Evolutionary conservation across 2,329 filamentous ascomycete genomes (phyloP).

Genomic region (Ceratocystis lukuohia): DNA sequence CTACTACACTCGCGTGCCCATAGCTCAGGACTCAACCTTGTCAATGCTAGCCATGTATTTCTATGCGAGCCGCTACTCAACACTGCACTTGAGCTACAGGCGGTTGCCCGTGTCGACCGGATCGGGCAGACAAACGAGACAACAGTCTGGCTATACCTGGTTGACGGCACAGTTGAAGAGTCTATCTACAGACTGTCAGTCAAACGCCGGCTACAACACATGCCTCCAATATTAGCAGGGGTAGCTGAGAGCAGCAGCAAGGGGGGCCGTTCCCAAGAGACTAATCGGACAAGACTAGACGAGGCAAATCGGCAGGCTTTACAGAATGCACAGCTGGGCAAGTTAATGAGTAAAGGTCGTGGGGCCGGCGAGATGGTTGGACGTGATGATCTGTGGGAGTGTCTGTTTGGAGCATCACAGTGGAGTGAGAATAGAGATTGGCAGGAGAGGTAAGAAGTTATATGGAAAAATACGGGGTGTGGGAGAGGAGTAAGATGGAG

Average conservation of each 20-base stretch:
- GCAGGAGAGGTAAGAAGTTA: background rate
- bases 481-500: background rate
- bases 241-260: slow-evolving; percentile 26
- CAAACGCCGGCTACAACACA: slow-evolving; percentile 61
- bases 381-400: background rate
- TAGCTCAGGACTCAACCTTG: slow-evolving; percentile 76
- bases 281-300: background rate
- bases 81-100: slow-evolving; percentile 84
- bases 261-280: no score
- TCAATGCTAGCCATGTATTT: slow-evolving; percentile 88
- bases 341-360: background rate
- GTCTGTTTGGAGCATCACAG: background rate
- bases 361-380: background rate
- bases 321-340: background rate
- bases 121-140: slow-evolving; percentile 83
- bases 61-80: slow-evolving; percentile 90
- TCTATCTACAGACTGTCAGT: slow-evolving; percentile 83
- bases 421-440: background rate
- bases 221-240: slow-evolving; percentile 29
- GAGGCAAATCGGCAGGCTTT: background rate
- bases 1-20: slow-evolving; percentile 81
- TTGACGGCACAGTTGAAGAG: slow-evolving; percentile 84
- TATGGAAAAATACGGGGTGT: background rate
- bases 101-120: slow-evolving; percentile 84
- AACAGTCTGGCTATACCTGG: slow-evolving; percentile 88